Evolutionary conservation across 2,329 filamentous ascomycete species (phyloP), one percentile per base, ranked within the genome.

Genomic region (Ophiostoma sp.): DNA sequence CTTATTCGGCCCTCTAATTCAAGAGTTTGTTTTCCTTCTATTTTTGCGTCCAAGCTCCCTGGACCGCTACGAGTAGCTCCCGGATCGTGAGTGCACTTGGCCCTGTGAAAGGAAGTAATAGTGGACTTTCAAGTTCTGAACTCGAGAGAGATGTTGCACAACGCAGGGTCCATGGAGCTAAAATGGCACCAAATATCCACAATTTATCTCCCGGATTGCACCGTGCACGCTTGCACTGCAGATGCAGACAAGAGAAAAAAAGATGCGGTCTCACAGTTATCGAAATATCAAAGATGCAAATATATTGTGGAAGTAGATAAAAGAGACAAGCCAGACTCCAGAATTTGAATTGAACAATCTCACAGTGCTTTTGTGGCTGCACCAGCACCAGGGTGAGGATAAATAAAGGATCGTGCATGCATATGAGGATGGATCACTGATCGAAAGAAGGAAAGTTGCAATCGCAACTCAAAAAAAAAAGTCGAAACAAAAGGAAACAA

Each of bases 161-260:
- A 45, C 11, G 11, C 61, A 66, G 61, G 36, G 36, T 28, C 61
- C 57, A 63, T n/a, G 57, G 12, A 25, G 17, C 42, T n/a, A 25
- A 64, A 25, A 2, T 45, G 36, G 36, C 61, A 45, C 12, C 36
- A 15, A 50, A 33, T 48, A 69, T 8, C 64, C 64, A 69, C 64
- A n/a, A 52, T 69, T 69, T 66, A 69, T 52, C 42, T 69, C 64
- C 64, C 64, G 64, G 50, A 52, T 52, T 69, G 64, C 64, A 7
- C 64, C 42, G 25, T 69, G 57, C 57, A 66, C 22, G 22, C 25
- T 55, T 22, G 22, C 25, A 25, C 36, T 66, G 36, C 36, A 64
- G 61, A 64, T 63, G 31, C 59, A 22, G 17, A 42, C 61, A 42
- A 42, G 22, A 22, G 28, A 33, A 33, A 19, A 50, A 36, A 52